These are phyloP conservation scores for Cercophora samala DNA, from an alignment of 495 filamentous ascomycete genomes.

Conservation along the genomic window DNA sequence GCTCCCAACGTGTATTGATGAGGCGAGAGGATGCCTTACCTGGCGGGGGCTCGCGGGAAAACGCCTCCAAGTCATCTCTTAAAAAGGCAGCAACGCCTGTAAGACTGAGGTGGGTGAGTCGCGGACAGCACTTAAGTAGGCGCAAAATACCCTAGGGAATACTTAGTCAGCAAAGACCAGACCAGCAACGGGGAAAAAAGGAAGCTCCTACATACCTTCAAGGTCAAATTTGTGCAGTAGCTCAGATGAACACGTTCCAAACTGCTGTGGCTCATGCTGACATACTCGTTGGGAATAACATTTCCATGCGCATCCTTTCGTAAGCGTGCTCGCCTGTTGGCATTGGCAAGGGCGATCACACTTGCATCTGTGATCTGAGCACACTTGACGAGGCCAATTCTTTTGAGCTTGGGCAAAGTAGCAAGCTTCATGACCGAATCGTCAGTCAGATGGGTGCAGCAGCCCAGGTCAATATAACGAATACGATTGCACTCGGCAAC, in stretches of 20 bases:
- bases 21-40: constrained; percentile 46
- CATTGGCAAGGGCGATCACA: constrained; percentile 75
- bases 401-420: constrained; percentile 81
- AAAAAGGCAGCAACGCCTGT: constrained; percentile 89
- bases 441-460: constrained; percentile 88
- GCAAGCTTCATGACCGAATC: constrained; percentile 80
- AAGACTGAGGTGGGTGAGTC: constrained; percentile 89
- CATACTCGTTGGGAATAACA: constrained; percentile 36
- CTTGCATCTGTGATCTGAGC: constrained; percentile 81
- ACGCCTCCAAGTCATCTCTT: constrained; percentile 69
- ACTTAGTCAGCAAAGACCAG: constrained; percentile 23
- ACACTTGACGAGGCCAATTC: constrained; percentile 96
- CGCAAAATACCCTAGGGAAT: constrained; percentile 79
- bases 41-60: constrained; percentile 80
- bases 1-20: not conserved
- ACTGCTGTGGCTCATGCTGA: constrained; percentile 49
- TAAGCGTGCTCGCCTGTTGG: constrained; percentile 44
- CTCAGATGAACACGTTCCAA: constrained; percentile 95
- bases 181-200: constrained; percentile 6
- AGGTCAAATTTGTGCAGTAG: constrained; percentile 81
- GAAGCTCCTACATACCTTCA: constrained; percentile 65
- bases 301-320: constrained; percentile 49
- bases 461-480: constrained; percentile 94
- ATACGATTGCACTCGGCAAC: constrained; percentile 89
- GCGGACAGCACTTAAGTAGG: constrained; percentile 84